Base-by-base conservation (phyloP, 129 eudicot genomes). In the Chrysanthemum seticuspe region DNA sequence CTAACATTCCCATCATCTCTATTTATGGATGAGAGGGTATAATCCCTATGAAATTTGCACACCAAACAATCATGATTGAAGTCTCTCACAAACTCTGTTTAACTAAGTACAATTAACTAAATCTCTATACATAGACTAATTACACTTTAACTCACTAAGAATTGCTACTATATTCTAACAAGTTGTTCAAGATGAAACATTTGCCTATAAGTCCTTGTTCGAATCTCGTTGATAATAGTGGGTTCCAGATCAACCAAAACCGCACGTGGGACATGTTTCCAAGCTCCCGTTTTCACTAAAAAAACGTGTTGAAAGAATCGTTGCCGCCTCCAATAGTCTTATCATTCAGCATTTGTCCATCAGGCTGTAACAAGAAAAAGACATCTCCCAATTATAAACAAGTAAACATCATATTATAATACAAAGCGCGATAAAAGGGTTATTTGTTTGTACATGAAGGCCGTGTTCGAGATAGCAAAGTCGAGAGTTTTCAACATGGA, bases 391-490 rank as follows among this genome's bases (percentile, higher is more conserved):
- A 25, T 25, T 25, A 25, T 25, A 25, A 25, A 16, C 4, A 0
- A 49, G 2, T 23, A 55, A 55, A 55, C 5, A 15, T 0, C 16
- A 67, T 5, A 6, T 2, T 2, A 68, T 10, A 50, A 49, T 13
- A 1, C 5, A 14, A 66, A 13, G 54, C 13, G 7, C 13, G 13
- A 49, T 10, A 49, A 49, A 49, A 7, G 13, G 29, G 1, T 25
- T 25, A 25, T 25, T 25, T 25, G 2, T 25, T 25, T 21, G 14
- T 21, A 88, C 95, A 85, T 67, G 87, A 68, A 89, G 72, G 65
- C 96, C 96, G 31, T 89, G 96, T 34, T 85, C 95, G 55, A 85
- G 95, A 72, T 87, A 83, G 62, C 85, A 85, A 36, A 88, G 90
- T 74, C 91, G 85, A 14, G 95, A 83, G 74, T 88, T 88, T 29